Conservation (phyloP, 352 stramenopile genomes). For the Pythium aphanidermatum region DNA sequence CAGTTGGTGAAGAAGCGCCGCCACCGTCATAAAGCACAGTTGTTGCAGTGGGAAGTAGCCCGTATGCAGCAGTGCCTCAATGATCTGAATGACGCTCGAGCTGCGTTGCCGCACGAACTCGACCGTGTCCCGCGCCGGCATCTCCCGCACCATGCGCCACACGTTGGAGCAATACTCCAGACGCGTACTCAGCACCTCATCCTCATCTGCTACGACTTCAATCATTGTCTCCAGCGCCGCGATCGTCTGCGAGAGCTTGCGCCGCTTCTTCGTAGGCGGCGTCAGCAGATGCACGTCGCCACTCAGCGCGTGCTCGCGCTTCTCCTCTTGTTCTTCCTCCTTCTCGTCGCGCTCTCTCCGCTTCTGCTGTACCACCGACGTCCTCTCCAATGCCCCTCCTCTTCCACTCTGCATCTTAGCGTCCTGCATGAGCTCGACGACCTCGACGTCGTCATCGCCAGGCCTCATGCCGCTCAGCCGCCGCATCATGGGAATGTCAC, state of each 20-base stretch:
- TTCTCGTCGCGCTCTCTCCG: neutral
- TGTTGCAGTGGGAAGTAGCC: slow-evolving; percentile 63
- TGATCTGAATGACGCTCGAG: slow-evolving; percentile 24
- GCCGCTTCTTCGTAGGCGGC: slow-evolving; percentile 20
- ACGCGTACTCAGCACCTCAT: slow-evolving; percentile 30
- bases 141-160: slow-evolving; percentile 21
- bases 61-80: slow-evolving; percentile 38
- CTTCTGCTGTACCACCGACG: neutral
- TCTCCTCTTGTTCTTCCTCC: neutral
- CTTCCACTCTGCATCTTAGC: slow-evolving; percentile 11
- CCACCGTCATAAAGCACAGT: slow-evolving; percentile 46
- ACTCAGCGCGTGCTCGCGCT: slow-evolving; percentile 1
- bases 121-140: slow-evolving; percentile 19
- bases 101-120: slow-evolving; percentile 22
- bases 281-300: slow-evolving; percentile 17
- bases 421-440: slow-evolving; percentile 19
- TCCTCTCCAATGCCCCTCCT: slow-evolving; percentile 7
- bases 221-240: slow-evolving; percentile 21
- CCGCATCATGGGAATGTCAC: slow-evolving; percentile 4
- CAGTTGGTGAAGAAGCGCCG: slow-evolving; percentile 31
- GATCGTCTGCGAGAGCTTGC: slow-evolving; percentile 15
- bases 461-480: slow-evolving; percentile 12
- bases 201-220: slow-evolving; percentile 22
- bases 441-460: slow-evolving; percentile 14
- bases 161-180: slow-evolving; percentile 35